phyloP scores from a whole-genome alignment of 2,329 filamentous ascomycete species.

The Hirsutella minnesotensis region DNA sequence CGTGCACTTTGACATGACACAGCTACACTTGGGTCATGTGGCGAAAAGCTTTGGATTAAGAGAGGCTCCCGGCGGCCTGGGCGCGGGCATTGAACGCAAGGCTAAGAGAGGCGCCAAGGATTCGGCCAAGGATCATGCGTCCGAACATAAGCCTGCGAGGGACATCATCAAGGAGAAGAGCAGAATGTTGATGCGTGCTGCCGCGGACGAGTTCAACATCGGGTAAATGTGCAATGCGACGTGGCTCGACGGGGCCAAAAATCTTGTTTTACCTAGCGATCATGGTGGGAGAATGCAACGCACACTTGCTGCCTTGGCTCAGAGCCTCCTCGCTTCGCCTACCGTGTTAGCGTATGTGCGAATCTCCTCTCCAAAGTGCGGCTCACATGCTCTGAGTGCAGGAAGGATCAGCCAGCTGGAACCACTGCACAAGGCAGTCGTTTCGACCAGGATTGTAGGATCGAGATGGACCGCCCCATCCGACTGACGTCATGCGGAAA shows the following conservation, averaged over 20 bases:
- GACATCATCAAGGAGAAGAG: constrained; percentile 46
- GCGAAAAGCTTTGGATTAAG: constrained; percentile 88
- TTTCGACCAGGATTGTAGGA: too few species aligned
- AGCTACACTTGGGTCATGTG: constrained; percentile 81
- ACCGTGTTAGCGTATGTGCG: too few species aligned
- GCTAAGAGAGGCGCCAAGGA: constrained; percentile 22
- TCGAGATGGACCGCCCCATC: too few species aligned
- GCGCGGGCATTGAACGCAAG: constrained; percentile 39
- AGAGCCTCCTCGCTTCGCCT: neutral
- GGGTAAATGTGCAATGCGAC: constrained; percentile 27
- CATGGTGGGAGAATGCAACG: neutral
- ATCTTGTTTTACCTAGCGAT: neutral
- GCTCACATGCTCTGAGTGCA: too few species aligned
- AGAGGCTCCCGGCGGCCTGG: constrained; percentile 78
- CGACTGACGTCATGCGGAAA: too few species aligned
- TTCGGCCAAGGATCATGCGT: constrained; percentile 13
- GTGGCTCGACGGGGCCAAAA: neutral
- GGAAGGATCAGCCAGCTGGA: too few species aligned
- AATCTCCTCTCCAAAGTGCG: neutral
- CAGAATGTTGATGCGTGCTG: constrained; percentile 54
- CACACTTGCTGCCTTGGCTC: neutral
- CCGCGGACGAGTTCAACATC: constrained; percentile 57
- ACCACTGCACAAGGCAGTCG: too few species aligned
- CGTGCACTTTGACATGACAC: constrained; percentile 79
- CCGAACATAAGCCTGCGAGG: constrained; percentile 19